Conservation (phyloP, 192 early-diverging fungal genomes). For the Linnemannia hyalina region DNA sequence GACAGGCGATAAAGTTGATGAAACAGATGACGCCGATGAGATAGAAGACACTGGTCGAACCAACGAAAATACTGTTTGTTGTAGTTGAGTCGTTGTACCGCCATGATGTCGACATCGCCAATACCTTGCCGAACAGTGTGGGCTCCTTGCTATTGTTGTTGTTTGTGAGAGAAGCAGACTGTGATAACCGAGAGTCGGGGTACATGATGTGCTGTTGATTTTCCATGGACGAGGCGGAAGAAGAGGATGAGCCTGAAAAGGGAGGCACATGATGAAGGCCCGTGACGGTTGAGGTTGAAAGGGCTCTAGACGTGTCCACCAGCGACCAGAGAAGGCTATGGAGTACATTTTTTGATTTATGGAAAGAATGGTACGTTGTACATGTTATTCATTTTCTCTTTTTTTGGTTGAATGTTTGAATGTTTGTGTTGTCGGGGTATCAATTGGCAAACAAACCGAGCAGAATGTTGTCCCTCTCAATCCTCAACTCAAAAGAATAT, state of each 20-base stretch:
- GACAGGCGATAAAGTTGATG: conserved; percentile 29
- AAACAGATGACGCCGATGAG: conserved; percentile 29
- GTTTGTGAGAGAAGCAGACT: not conserved
- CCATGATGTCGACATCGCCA: not conserved
- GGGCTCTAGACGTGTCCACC: not conserved
- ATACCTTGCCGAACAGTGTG: not conserved
- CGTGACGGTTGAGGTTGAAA: not conserved
- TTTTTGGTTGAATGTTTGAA: too few species aligned
- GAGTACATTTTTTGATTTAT: not conserved
- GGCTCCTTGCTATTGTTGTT: not conserved
- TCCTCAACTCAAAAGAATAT: not conserved
- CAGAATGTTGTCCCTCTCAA: not conserved
- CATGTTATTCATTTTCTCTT: too few species aligned
- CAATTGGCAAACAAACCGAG: too few species aligned
- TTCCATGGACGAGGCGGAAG: not conserved
- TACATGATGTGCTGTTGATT: not conserved
- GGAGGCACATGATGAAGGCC: not conserved
- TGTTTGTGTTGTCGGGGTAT: too few species aligned
- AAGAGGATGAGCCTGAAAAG: not conserved
- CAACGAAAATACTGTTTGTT: not conserved
- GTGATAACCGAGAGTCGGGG: not conserved
- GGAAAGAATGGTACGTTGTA: not conserved
- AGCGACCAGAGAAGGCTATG: conserved; percentile 4
- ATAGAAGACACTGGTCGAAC: conserved; percentile 36
- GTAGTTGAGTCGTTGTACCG: not conserved